Conservation (phyloP, 768 basidiomycete species). For the Agaricus subrufescens region DNA sequence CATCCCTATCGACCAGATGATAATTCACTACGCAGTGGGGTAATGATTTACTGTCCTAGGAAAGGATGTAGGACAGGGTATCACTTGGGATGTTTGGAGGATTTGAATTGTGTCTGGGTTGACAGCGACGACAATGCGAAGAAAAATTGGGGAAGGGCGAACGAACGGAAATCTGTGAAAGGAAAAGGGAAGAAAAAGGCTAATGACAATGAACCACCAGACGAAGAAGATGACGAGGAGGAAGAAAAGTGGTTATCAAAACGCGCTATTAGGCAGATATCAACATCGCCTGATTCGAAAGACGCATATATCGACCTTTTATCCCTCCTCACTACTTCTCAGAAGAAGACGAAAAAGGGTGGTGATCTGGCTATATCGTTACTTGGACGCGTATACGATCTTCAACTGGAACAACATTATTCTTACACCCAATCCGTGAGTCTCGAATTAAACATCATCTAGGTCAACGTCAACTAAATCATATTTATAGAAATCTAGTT, state of each 20-base stretch:
- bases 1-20: conserved; percentile 42
- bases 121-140: not conserved
- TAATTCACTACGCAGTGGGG: conserved; percentile 10
- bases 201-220: not conserved
- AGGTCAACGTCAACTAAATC: not conserved
- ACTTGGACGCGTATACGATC: not conserved
- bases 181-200: not conserved
- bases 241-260: conserved; percentile 8
- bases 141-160: not conserved
- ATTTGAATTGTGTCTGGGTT: conserved; percentile 10
- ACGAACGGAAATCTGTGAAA: not conserved
- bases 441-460: not conserved
- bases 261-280: conserved; percentile 24
- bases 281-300: conserved; percentile 32
- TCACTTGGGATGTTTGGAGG: conserved; percentile 43
- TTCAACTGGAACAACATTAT: not conserved
- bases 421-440: not conserved
- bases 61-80: conserved; percentile 42
- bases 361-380: not conserved
- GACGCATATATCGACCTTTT: conserved; percentile 18
- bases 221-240: not conserved
- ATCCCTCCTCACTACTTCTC: conserved; percentile 10
- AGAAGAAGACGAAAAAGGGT: not conserved
- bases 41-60: conserved; percentile 58
- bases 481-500: not conserved